Base-by-base conservation (phyloP, 2,329 filamentous ascomycete genomes). In the Claviceps africana region DNA sequence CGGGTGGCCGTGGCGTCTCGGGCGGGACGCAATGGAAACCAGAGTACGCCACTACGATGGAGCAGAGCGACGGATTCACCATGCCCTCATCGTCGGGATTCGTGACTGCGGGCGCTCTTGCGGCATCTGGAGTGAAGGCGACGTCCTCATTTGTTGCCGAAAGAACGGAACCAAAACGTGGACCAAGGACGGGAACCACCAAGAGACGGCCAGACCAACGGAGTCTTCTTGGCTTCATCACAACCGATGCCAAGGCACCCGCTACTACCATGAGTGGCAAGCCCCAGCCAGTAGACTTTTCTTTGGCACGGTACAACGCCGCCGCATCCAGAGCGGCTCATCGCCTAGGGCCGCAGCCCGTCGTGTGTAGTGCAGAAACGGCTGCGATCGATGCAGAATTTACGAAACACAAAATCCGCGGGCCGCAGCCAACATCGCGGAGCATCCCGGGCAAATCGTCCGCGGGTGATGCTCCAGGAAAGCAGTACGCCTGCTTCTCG, bases 11-110 rank as follows among this genome's bases (percentile, higher is more conserved):
- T 13, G 55, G 56, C 15, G 49, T 55, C 10, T 44, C 47, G 0
- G 56, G 58, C 2, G 63, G 69, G 58, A 56, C 69, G 53, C 60
- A 60, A 30, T 72, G 71, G 69, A 59, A 68, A 50, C 67, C 69
- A 8, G 70, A 69, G 48, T 78, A 80, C 53, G 59, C 67, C 4
- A 84, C 81, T 5, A 85, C 81, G 0, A 85, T 85, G 79, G 76
- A 79, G 46, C 70, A 73, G 51, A 67, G 74, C 0, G 66, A 73
- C 0, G 73, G 67, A 0, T 86, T 86, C 54, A 84, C 80, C 0
- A 72, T 82, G 51, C 71, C 77, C 5, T 70, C 72, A 30, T 66
- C 78, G 9, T 69, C 75, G 0, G 81, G 78, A 0, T 86, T 87
- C 56, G 79, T 78, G n/a, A 78, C 78, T 10, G 79, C 81, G 2